Base-by-base conservation (phyloP, 768 basidiomycete genomes). In the Mycena haematopus region DNA sequence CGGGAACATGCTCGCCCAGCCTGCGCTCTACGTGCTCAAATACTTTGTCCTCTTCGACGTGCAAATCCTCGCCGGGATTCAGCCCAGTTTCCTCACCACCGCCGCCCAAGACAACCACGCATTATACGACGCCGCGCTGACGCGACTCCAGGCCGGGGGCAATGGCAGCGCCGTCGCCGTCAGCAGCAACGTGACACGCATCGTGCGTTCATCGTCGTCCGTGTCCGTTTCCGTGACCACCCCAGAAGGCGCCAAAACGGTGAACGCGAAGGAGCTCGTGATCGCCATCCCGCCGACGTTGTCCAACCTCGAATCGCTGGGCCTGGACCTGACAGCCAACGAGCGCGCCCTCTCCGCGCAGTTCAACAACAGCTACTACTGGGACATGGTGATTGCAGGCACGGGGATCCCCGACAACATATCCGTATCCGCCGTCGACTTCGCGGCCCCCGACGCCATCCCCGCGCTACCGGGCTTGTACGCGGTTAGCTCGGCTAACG, bases 371-470 rank as follows among this genome's bases (percentile, higher is more conserved):
- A 55, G 53, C 27, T 55, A 55, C 40, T 55, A 55, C 27, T 55
- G 40, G 40, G 40, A 55, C 53, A 44, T 44, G 40, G 53, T 55
- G 25, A 44, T 55, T 31, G 40, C 40, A 44, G 40, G 27, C 53
- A 55, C 40, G 40, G 53, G 53, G 40, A 55, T 55, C 27, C 53
- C 53, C 53, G 53, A 55, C 25, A 55, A 55, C 53, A 19, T 55
- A 44, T 44, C 29, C 40, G 44, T 55, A 44, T 5, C 25, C 40
- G 40, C 40, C 40, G 40, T 55, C 53, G 53, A 55, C 53, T 55
- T 55, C 42, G 53, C 53, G 40, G 40, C 40, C 40, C 52, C 53
- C 53, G 53, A 55, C 53, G 53, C 40, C 27, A 44, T 55, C 53
- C 53, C 53, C 17, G 40, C 53, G 40, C 53, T n/a, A 40, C 40